Percentiles rank a stretch among this genome's conserved stretches.
Evolutionary conservation across 2,329 filamentous ascomycete genomes (phyloP).

Genomic region (Pestalotiopsis sp.): DNA sequence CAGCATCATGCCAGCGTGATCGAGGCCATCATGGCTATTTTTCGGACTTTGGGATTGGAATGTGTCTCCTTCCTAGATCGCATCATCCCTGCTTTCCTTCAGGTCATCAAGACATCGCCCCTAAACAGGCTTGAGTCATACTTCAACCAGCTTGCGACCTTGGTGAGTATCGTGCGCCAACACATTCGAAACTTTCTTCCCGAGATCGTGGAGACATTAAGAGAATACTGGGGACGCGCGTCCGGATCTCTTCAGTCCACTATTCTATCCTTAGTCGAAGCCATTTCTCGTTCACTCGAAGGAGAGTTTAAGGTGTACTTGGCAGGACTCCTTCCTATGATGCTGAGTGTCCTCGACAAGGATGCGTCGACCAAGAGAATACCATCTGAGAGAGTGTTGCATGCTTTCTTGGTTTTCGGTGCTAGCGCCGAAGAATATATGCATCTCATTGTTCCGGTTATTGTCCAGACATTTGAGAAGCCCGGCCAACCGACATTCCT

Average conservation of each 20-base stretch:
- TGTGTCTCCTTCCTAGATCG: slow-evolving; percentile 93
- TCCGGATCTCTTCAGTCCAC: slow-evolving; percentile 84
- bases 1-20: slow-evolving; percentile 94
- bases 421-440: slow-evolving; percentile 97
- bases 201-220: slow-evolving; percentile 82
- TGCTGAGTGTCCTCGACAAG: slow-evolving; percentile 92
- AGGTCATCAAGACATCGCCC: slow-evolving; percentile 83
- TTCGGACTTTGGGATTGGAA: slow-evolving; percentile 92
- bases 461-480: slow-evolving; percentile 93
- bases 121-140: slow-evolving; percentile 85
- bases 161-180: slow-evolving; percentile 94
- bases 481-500: slow-evolving; percentile 78
- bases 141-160: slow-evolving; percentile 91
- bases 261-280: slow-evolving; percentile 89
- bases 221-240: slow-evolving; percentile 84
- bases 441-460: slow-evolving; percentile 96
- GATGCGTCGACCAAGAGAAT: slow-evolving; percentile 76
- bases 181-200: slow-evolving; percentile 92
- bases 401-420: slow-evolving; percentile 94
- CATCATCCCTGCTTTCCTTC: slow-evolving; percentile 91
- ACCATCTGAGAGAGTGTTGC: slow-evolving; percentile 87
- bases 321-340: slow-evolving; percentile 83
- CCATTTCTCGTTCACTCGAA: slow-evolving; percentile 89
- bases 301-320: slow-evolving; percentile 98
- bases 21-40: slow-evolving; percentile 98